Conservation (phyloP, 768 basidiomycete genomes). For the Neoboletus magnificus region DNA sequence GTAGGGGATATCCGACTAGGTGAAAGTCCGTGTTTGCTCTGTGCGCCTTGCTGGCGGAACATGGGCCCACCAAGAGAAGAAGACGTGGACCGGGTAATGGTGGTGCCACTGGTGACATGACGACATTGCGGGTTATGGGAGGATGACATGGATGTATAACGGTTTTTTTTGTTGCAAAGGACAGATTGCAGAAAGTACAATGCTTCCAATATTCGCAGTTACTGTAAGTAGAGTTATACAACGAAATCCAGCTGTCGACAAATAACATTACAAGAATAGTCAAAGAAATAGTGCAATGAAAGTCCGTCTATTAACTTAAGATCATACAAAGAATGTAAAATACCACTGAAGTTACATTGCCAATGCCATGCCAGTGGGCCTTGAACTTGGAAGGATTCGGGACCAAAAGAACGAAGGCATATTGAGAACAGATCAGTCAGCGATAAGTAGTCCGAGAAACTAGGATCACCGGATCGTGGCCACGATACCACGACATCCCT, state of each 20-base stretch:
- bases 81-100: slow-evolving; percentile 39
- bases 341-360: slow-evolving; percentile 12
- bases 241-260: neutral
- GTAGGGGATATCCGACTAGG: slow-evolving; percentile 71
- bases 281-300: slow-evolving; percentile 1
- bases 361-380: slow-evolving; percentile 9
- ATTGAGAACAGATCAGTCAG: slow-evolving; percentile 4
- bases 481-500: neutral
- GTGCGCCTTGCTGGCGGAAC: slow-evolving; percentile 67
- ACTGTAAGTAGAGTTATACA: slow-evolving; percentile 2
- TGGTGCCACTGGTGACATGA: slow-evolving; percentile 54
- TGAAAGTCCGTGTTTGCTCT: slow-evolving; percentile 75
- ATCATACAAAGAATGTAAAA: slow-evolving; percentile 17
- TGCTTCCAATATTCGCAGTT: neutral
- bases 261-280: slow-evolving; percentile 9
- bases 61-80: slow-evolving; percentile 55
- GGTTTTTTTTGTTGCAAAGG: neutral
- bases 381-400: neutral
- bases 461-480: neutral
- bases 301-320: slow-evolving; percentile 31
- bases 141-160: slow-evolving; percentile 1
- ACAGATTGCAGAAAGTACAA: neutral
- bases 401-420: slow-evolving; percentile 11
- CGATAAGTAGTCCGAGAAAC: neutral
- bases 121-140: slow-evolving; percentile 33